Evolutionary conservation across 768 basidiomycete species (phyloP).

Genomic region (Tremella fuciformis): DNA sequence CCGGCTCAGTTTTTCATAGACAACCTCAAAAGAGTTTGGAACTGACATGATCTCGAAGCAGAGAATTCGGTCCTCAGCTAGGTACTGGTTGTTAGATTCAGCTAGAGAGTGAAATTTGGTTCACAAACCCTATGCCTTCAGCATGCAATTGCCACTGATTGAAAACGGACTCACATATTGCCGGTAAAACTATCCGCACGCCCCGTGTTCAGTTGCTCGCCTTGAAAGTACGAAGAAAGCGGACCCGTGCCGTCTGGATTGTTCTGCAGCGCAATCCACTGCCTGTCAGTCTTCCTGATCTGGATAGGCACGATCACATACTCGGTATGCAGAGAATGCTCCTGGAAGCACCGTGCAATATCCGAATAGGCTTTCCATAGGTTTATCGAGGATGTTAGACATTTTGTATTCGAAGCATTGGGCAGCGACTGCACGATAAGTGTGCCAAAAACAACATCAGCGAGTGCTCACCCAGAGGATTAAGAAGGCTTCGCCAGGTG

Average conservation of each 20-base stretch:
- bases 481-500: slow-evolving; percentile 74
- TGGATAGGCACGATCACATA: slow-evolving; percentile 13
- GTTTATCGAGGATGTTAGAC: slow-evolving; percentile 94
- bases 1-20: no score
- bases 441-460: not conserved
- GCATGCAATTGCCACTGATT: not conserved
- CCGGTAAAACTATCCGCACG: slow-evolving; percentile 52
- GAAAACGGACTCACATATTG: slow-evolving; percentile 46
- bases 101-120: not conserved
- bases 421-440: slow-evolving; percentile 61
- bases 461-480: slow-evolving; percentile 60
- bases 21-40: not conserved
- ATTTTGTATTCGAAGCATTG: slow-evolving; percentile 93
- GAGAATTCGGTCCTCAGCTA: slow-evolving; percentile 51
- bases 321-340: slow-evolving; percentile 78
- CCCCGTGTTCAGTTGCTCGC: slow-evolving; percentile 67
- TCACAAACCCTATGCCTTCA: slow-evolving; percentile 22
- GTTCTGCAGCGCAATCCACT: slow-evolving; percentile 82
- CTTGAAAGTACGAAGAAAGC: slow-evolving; percentile 88
- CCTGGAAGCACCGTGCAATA: slow-evolving; percentile 70
- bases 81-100: slow-evolving; percentile 25
- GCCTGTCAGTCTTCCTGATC: not conserved
- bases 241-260: slow-evolving; percentile 85
- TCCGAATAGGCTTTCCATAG: slow-evolving; percentile 65
- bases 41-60: slow-evolving; percentile 52